phyloP scores from a whole-genome alignment of 768 basidiomycete species.

The Auriculariales sp. region DNA sequence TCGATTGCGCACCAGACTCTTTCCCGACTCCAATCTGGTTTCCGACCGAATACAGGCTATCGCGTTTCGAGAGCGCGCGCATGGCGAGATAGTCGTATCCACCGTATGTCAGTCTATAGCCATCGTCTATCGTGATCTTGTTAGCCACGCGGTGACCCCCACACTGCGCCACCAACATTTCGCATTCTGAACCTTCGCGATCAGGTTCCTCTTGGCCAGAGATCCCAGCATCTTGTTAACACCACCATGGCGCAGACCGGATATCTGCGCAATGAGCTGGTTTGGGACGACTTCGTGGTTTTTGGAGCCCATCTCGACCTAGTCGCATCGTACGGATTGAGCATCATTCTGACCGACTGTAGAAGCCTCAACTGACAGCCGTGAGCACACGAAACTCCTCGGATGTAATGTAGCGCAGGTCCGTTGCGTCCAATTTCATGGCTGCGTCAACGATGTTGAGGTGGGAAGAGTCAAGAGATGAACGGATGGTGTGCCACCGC shows the following conservation, averaged over 20 bases:
- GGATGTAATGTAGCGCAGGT: slow-evolving; percentile 78
- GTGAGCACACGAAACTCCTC: slow-evolving; percentile 95
- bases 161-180: slow-evolving; percentile 56
- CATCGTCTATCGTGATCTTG: slow-evolving; percentile 63
- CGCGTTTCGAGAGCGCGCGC: slow-evolving; percentile 80
- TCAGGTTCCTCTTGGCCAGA: slow-evolving; percentile 81
- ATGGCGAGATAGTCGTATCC: slow-evolving; percentile 97
- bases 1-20: slow-evolving; percentile 58
- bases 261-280: slow-evolving; percentile 77
- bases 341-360: neutral
- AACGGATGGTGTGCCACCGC: no score
- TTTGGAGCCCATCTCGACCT: slow-evolving; percentile 97
- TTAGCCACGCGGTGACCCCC: neutral
- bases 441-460: neutral
- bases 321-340: neutral
- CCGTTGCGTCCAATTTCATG: slow-evolving; percentile 92
- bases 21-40: slow-evolving; percentile 98
- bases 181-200: slow-evolving; percentile 78
- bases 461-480: no score
- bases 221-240: slow-evolving; percentile 86
- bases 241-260: slow-evolving; percentile 82
- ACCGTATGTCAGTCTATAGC: slow-evolving; percentile 92
- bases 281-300: slow-evolving; percentile 95
- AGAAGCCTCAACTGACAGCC: slow-evolving; percentile 39
- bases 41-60: slow-evolving; percentile 80